A percentile compares a stretch with the other conserved stretches of the same genome.
These are phyloP conservation scores for Colletotrichum sp. DNA, from an alignment of 2,329 filamentous ascomycete genomes.

Conservation along the genomic window DNA sequence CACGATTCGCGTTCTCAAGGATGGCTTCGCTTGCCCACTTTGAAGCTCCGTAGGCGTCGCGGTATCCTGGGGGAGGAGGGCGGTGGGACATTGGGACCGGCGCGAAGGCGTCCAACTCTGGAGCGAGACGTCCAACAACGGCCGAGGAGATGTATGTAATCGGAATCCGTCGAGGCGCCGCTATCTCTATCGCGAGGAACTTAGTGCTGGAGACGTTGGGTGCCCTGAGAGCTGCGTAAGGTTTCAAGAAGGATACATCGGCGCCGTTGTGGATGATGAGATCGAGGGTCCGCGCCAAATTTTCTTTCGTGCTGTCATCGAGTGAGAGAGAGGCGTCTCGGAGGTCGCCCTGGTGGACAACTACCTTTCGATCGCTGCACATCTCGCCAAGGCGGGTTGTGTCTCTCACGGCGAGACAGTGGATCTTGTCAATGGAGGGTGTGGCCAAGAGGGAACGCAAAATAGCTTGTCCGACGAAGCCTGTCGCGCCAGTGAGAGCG, in stretches of 20 bases:
- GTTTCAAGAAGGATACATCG: conserved; percentile 34
- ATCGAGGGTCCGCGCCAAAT: conserved; percentile 28
- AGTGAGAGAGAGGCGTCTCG: conserved; percentile 40
- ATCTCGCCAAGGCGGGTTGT: not conserved
- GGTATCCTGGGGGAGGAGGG: conserved; percentile 23
- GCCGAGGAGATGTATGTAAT: conserved; percentile 42
- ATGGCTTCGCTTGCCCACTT: conserved; percentile 39
- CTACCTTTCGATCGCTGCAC: conserved; percentile 30
- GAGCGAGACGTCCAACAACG: conserved; percentile 16
- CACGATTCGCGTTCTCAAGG: conserved; percentile 27
- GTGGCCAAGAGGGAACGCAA: not conserved
- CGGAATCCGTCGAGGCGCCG: conserved; percentile 28
- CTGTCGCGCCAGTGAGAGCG: conserved; percentile 18
- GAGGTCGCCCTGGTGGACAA: conserved; percentile 42
- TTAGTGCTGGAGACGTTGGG: conserved; percentile 32
- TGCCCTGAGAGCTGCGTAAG: conserved; percentile 28
- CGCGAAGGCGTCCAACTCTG: conserved; percentile 12
- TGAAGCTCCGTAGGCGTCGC: conserved; percentile 33
- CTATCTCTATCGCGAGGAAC: conserved; percentile 27
- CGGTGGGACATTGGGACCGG: not conserved
- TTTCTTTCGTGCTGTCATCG: conserved; percentile 7
- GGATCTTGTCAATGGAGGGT: conserved; percentile 3
- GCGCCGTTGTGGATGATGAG: conserved; percentile 57
- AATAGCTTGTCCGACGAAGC: conserved; percentile 22
- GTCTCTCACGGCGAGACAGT: conserved; percentile 19